Evolutionary conservation across 306 rosid species (phyloP).

Genomic region (Neltuma alba): DNA sequence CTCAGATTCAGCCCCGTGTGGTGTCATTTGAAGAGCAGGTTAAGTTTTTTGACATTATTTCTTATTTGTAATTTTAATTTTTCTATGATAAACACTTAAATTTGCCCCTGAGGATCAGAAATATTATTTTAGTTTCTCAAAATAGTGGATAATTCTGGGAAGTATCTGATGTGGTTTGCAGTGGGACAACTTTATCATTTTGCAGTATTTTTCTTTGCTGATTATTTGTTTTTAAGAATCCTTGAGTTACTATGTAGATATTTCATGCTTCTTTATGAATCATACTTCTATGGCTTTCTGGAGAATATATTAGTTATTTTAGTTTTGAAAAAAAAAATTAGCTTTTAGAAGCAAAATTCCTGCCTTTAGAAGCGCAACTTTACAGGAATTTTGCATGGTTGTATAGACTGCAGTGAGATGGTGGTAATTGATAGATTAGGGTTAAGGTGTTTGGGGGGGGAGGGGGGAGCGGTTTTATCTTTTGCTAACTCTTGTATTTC

Average conservation of each 20-base stretch:
- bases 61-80: not conserved
- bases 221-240: not conserved
- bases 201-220: not conserved
- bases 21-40: conserved; percentile 99
- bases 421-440: not conserved
- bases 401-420: conserved; percentile 15
- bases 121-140: not conserved
- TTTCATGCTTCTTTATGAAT: not conserved
- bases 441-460: not conserved
- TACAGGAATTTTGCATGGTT: not conserved
- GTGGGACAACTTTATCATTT: conserved; percentile 5
- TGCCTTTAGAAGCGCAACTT: not conserved
- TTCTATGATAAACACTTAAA: not conserved
- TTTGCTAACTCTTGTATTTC: conserved; percentile 3
- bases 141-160: not conserved
- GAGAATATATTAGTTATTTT: not conserved
- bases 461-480: not conserved
- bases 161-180: not conserved
- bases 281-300: not conserved
- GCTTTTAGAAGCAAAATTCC: not conserved
- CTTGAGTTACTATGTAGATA: conserved; percentile 7
- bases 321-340: no score
- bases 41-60: conserved; percentile 20
- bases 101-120: not conserved
- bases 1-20: conserved; percentile 94